phyloP scores from a whole-genome alignment of 495 filamentous ascomycete species.

The Rhypophila decipiens region DNA sequence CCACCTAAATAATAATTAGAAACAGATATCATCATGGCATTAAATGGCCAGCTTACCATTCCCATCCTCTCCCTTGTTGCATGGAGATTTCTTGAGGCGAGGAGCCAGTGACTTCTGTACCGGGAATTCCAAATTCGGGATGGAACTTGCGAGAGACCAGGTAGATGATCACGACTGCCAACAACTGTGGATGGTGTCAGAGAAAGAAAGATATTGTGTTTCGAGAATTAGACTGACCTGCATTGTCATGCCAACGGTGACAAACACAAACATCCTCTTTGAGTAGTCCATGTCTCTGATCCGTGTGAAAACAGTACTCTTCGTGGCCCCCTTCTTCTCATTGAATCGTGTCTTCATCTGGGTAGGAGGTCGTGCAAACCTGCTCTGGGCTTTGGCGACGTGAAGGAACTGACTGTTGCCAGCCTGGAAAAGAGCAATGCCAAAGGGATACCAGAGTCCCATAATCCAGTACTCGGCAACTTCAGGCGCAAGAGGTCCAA shows the following conservation, averaged over 20 bases:
- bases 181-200: constrained; percentile 36
- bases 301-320: background rate
- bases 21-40: background rate
- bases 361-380: constrained; percentile 25
- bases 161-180: constrained; percentile 56
- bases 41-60: constrained; percentile 40
- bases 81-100: constrained; percentile 42
- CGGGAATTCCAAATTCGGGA: constrained; percentile 31
- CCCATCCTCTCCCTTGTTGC: constrained; percentile 49
- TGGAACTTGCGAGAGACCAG: constrained; percentile 63
- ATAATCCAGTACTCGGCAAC: constrained; percentile 63
- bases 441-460: constrained; percentile 62
- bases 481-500: constrained; percentile 51
- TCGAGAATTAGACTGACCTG: constrained; percentile 35
- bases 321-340: constrained; percentile 14
- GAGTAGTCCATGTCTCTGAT: constrained; percentile 37
- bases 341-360: constrained; percentile 17
- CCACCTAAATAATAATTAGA: constrained; percentile 43
- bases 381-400: constrained; percentile 49
- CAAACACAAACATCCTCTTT: constrained; percentile 37
- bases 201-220: background rate
- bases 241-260: constrained; percentile 45
- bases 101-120: constrained; percentile 37
- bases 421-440: constrained; percentile 66
- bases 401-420: constrained; percentile 61